Evolutionary conservation across 345 rosid genomes (phyloP).

Genomic region (Erysimum cheiranthoides): DNA sequence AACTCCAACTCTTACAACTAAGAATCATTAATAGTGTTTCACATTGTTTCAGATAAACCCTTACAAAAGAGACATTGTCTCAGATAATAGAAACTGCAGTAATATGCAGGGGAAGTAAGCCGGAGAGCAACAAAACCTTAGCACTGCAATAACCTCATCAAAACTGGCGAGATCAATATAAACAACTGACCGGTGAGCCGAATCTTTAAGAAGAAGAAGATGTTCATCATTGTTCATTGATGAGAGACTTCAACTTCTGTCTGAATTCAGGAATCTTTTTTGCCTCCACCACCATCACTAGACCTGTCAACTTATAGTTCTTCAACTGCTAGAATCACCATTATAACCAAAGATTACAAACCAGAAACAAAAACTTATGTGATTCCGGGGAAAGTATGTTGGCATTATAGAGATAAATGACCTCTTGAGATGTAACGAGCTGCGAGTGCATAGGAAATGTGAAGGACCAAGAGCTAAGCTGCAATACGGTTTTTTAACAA

Average conservation of each 20-base stretch:
- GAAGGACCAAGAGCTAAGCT: constrained; percentile 86
- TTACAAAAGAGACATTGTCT: background rate
- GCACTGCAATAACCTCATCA: background rate
- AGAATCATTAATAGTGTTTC: background rate
- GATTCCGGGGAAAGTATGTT: background rate
- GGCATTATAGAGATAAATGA: constrained; percentile 41
- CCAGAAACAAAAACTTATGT: background rate
- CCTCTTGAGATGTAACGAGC: constrained; percentile 66
- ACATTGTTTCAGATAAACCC: background rate
- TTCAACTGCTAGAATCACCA: constrained; percentile 57
- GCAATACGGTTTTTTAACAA: constrained; percentile 42
- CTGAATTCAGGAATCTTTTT: constrained; percentile 57
- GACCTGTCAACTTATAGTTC: constrained; percentile 65
- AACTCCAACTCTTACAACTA: background rate
- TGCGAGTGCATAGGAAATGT: constrained; percentile 59
- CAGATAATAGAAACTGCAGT: background rate
- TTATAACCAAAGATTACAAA: background rate
- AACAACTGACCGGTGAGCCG: background rate
- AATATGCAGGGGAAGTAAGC: background rate
- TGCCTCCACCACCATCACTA: constrained; percentile 76
- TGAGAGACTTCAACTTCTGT: constrained; percentile 60
- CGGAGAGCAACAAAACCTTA: background rate
- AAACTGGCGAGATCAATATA: constrained; percentile 4
- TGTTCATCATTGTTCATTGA: constrained; percentile 46
- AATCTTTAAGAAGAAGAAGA: constrained; percentile 1